Evolutionary conservation across 2,329 filamentous ascomycete genomes (phyloP).

Genomic region (Aspergillus neotritici): DNA sequence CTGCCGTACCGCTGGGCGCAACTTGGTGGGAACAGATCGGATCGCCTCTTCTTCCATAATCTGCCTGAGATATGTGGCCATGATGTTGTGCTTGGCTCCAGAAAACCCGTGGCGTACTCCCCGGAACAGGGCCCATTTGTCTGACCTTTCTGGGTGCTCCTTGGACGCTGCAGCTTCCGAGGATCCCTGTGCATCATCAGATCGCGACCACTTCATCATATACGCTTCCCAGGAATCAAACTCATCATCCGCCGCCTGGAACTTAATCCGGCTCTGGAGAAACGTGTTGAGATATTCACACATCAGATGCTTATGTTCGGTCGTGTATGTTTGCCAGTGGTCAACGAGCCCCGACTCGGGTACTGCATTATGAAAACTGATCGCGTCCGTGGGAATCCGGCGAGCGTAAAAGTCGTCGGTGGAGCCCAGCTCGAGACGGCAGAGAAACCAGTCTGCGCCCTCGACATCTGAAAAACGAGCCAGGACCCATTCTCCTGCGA

Average conservation of each 20-base stretch:
- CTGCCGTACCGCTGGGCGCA: conserved; percentile 5
- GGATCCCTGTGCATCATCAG: no score
- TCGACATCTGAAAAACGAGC: conserved; percentile 10
- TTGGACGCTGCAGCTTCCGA: no score
- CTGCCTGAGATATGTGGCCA: neutral
- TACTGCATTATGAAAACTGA: conserved; percentile 12
- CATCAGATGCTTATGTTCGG: conserved; percentile 8
- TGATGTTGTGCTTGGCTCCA: conserved; percentile 3
- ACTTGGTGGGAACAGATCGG: neutral
- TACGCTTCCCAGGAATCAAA: no score
- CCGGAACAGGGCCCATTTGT: no score
- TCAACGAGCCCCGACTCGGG: conserved; percentile 13
- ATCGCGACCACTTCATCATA: no score
- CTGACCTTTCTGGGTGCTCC: no score
- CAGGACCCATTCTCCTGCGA: conserved; percentile 16
- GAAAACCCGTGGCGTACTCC: no score
- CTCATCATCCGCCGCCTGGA: no score
- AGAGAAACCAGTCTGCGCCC: conserved; percentile 14
- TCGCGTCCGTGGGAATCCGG: conserved; percentile 13
- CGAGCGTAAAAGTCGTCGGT: conserved; percentile 11
- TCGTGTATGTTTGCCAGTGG: conserved; percentile 13
- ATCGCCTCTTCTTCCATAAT: conserved; percentile 1
- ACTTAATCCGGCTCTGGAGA: no score
- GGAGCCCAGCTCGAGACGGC: conserved; percentile 8
- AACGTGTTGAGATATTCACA: neutral